A percentile compares a stretch with the other conserved stretches of the same genome.
These are phyloP conservation scores for Claviceps arundinis DNA, from an alignment of 2,329 filamentous ascomycete genomes.

Conservation along the genomic window DNA sequence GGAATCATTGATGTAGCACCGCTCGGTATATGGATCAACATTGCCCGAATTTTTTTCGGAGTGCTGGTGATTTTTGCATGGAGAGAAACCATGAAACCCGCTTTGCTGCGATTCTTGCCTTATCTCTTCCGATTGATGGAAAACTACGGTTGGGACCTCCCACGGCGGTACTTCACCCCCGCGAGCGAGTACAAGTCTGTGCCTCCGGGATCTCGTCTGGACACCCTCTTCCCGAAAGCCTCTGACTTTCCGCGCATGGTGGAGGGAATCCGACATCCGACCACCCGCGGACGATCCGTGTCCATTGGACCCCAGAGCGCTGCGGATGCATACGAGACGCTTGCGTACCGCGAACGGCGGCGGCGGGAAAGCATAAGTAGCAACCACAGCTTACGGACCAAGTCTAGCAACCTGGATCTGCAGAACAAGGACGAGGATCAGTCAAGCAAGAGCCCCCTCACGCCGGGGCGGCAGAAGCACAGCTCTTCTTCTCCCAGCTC, in stretches of 20 bases:
- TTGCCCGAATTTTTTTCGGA: conserved; percentile 60
- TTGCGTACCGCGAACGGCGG: conserved; percentile 70
- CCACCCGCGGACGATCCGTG: conserved; percentile 58
- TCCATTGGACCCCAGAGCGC: conserved; percentile 91
- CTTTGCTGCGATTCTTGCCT: conserved; percentile 63
- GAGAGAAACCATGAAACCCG: conserved; percentile 80
- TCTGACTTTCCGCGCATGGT: conserved; percentile 75
- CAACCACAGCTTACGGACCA: conserved; percentile 33
- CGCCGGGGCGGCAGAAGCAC: conserved; percentile 32
- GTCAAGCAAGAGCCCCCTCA: conserved; percentile 25
- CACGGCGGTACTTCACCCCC: conserved; percentile 79
- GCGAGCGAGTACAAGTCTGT: conserved; percentile 85
- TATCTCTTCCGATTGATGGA: conserved; percentile 82
- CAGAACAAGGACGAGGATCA: conserved; percentile 24
- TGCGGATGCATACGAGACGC: conserved; percentile 88
- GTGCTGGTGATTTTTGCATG: conserved; percentile 78
- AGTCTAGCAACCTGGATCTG: conserved; percentile 29
- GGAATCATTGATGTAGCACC: conserved; percentile 52
- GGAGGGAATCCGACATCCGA: conserved; percentile 66
- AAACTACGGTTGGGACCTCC: conserved; percentile 63
- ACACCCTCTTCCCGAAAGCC: conserved; percentile 84
- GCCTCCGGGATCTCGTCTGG: conserved; percentile 50
- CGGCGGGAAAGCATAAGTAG: conserved; percentile 42
- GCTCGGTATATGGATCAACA: conserved; percentile 51
- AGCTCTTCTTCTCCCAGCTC: conserved; percentile 41